These are phyloP conservation scores for Ceratobasidium sp. DNA, from an alignment of 1,284 basidiomycete genomes.

Conservation along the genomic window DNA sequence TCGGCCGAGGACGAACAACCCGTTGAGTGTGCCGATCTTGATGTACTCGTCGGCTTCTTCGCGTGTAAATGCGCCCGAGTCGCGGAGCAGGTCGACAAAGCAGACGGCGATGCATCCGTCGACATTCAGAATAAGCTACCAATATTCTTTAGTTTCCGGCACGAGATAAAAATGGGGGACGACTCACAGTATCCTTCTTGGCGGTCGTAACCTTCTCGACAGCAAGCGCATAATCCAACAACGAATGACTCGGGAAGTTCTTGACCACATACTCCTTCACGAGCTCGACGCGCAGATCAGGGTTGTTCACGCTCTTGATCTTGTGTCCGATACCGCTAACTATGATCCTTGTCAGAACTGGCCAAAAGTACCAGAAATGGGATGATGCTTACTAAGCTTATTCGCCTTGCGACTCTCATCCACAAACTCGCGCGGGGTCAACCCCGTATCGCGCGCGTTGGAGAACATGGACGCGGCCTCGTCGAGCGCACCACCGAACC, in stretches of 20 bases:
- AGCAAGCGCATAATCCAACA: constrained; percentile 98
- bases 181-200: constrained; percentile 92
- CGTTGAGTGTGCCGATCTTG: constrained; percentile 94
- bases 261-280: constrained; percentile 96
- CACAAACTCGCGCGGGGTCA: constrained; percentile 97
- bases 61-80: constrained; percentile 93
- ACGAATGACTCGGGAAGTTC: constrained; percentile 92
- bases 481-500: constrained; percentile 99
- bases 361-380: neutral
- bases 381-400: constrained; percentile 82
- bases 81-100: constrained; percentile 95
- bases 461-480: constrained; percentile 98
- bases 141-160: neutral
- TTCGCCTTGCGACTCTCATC: constrained; percentile 96
- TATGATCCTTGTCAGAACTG: constrained; percentile 53
- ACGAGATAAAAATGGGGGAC: too few relatives aligned
- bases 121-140: constrained; percentile 89
- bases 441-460: constrained; percentile 87
- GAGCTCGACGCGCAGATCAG: constrained; percentile 95
- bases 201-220: constrained; percentile 98
- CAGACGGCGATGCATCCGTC: constrained; percentile 98
- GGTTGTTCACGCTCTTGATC: constrained; percentile 99
- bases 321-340: constrained; percentile 99
- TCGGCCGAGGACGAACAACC: constrained; percentile 96
- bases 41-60: constrained; percentile 99